Conservation (phyloP, 805 yeast genomes). For the Metschnikowia corniflorae region DNA sequence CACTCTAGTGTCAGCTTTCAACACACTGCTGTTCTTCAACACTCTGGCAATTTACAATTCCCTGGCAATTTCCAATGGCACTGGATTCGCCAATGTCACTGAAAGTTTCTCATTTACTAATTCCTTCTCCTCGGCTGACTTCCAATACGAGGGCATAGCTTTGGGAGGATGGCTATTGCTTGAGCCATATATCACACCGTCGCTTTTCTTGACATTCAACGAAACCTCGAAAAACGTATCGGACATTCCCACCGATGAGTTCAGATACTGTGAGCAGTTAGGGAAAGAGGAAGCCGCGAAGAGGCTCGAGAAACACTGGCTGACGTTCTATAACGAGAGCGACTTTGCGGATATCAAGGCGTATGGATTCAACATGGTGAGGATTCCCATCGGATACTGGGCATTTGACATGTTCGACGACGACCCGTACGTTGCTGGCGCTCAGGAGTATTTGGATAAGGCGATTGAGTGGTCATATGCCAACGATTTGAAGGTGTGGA, state of each 20-base stretch:
- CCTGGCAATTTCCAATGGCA: conserved; percentile 1
- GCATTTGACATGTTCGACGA: conserved; percentile 49
- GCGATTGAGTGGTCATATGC: conserved; percentile 67
- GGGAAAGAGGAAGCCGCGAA: conserved; percentile 45
- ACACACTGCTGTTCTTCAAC: conserved; percentile 1
- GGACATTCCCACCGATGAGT: conserved; percentile 58
- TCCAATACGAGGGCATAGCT: conserved; percentile 31
- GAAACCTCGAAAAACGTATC: conserved; percentile 19
- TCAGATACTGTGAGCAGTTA: conserved; percentile 45
- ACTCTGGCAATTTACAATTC: conserved; percentile 1
- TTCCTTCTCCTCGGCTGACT: conserved; percentile 5
- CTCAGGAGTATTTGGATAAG: conserved; percentile 57
- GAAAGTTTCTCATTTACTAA: conserved; percentile 9
- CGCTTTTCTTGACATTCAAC: conserved; percentile 46
- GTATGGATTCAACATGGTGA: conserved; percentile 63
- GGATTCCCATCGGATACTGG: conserved; percentile 83
- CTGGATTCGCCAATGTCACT: conserved; percentile 6
- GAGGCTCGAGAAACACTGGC: conserved; percentile 52
- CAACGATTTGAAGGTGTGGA: conserved; percentile 61
- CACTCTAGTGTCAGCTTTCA: neutral
- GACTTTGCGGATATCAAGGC: conserved; percentile 51
- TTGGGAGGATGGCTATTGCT: conserved; percentile 73
- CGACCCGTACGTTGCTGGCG: conserved; percentile 69
- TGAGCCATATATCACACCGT: conserved; percentile 70
- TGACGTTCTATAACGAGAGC: conserved; percentile 52